These are phyloP conservation scores for Kwoniella botswanensis DNA, from an alignment of 768 basidiomycete genomes.

Conservation along the genomic window DNA sequence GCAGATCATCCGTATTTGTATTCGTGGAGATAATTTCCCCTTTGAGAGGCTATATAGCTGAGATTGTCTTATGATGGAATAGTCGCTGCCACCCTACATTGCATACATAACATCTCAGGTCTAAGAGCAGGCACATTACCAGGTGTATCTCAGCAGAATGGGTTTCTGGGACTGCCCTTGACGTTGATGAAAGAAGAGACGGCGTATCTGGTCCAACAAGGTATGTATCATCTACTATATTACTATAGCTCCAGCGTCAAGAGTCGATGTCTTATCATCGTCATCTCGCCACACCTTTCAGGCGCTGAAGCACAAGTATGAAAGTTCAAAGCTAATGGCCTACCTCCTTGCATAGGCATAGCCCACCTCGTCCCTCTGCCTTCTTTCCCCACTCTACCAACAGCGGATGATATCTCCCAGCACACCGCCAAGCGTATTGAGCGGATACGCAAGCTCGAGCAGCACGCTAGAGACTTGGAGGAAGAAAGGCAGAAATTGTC, in stretches of 20 bases:
- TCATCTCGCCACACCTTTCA: too few species aligned
- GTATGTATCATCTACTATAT: slow-evolving; percentile 61
- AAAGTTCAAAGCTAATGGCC: neutral
- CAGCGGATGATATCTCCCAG: slow-evolving; percentile 59
- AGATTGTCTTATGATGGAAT: neutral
- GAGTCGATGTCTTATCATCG: too few species aligned
- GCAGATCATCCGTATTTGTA: neutral
- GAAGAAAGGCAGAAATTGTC: slow-evolving; percentile 39
- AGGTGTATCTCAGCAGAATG: slow-evolving; percentile 93
- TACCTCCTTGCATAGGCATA: slow-evolving; percentile 62
- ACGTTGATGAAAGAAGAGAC: slow-evolving; percentile 89
- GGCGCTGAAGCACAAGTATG: too few species aligned
- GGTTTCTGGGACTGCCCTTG: slow-evolving; percentile 90
- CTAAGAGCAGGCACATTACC: slow-evolving; percentile 88
- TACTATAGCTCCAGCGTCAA: too few species aligned
- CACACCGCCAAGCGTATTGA: slow-evolving; percentile 40
- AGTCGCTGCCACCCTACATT: slow-evolving; percentile 83
- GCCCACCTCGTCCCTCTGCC: slow-evolving; percentile 77
- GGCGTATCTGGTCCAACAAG: slow-evolving; percentile 79
- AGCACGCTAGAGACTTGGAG: slow-evolving; percentile 64
- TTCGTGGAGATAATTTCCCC: neutral
- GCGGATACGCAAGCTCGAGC: slow-evolving; percentile 55
- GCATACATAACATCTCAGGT: slow-evolving; percentile 81
- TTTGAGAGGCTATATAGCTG: neutral
- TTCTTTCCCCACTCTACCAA: slow-evolving; percentile 62